These are phyloP conservation scores for Aphanomyces invadans DNA, from an alignment of 352 stramenopile species.

Conservation along the genomic window DNA sequence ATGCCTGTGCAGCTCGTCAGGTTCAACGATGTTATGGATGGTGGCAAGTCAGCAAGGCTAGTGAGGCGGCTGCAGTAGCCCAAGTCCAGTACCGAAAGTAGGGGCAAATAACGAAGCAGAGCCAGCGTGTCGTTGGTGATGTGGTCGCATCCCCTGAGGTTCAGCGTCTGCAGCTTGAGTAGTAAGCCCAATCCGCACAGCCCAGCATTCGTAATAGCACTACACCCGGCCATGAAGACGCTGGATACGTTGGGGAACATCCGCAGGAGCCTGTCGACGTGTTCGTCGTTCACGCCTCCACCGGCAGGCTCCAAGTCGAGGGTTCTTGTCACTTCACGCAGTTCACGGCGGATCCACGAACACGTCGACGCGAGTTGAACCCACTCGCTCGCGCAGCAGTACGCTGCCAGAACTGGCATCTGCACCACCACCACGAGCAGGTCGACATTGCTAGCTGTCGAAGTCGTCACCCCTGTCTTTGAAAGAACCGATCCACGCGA, in stretches of 20 bases:
- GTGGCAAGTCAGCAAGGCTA: conserved; percentile 27
- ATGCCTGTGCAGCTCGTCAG: conserved; percentile 75
- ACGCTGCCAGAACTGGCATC: not conserved
- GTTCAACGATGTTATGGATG: conserved; percentile 35
- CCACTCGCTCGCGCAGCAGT: conserved; percentile 18
- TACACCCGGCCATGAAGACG: not conserved
- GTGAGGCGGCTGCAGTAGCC: conserved; percentile 70
- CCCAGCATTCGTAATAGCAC: not conserved
- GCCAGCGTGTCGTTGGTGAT: conserved; percentile 45
- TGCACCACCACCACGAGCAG: conserved; percentile 1
- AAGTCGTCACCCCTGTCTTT: too few species aligned
- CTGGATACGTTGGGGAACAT: not conserved
- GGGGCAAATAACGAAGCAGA: conserved; percentile 33
- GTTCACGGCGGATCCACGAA: not conserved
- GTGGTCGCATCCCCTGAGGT: conserved; percentile 54
- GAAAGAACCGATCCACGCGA: too few species aligned
- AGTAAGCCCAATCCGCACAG: not conserved
- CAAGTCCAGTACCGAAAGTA: conserved; percentile 38
- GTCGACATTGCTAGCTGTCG: too few species aligned
- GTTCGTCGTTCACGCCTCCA: not conserved
- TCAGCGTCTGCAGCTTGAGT: conserved; percentile 24
- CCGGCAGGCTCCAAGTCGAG: conserved; percentile 1
- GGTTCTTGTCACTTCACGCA: not conserved
- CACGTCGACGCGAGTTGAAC: conserved; percentile 1
- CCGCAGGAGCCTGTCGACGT: not conserved